phyloP scores from a whole-genome alignment of 768 basidiomycete genomes.

The Mrakia frigida region DNA sequence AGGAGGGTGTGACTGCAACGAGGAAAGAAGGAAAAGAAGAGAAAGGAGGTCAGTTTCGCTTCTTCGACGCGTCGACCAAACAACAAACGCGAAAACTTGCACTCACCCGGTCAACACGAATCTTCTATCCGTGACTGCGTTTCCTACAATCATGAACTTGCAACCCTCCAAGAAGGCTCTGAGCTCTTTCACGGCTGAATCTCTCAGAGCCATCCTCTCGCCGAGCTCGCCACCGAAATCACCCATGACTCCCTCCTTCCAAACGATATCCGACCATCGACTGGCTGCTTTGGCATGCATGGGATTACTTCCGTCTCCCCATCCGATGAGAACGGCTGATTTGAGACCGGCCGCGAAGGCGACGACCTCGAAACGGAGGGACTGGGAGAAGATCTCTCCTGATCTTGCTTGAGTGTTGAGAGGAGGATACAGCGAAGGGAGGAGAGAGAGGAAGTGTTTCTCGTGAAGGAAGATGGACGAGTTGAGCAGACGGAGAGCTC shows the following conservation, averaged over 20 bases:
- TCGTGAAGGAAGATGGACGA: conserved; percentile 18
- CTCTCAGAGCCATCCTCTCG: background rate
- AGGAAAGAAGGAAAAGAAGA: background rate
- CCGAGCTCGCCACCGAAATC: conserved; percentile 1
- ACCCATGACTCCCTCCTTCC: conserved; percentile 4
- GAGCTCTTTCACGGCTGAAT: background rate
- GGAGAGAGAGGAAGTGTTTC: conserved; percentile 5
- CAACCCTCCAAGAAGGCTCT: background rate
- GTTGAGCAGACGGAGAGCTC: conserved; percentile 12
- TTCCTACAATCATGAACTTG: background rate
- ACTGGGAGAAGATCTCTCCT: background rate
- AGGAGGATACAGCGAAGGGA: background rate
- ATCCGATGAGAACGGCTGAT: conserved; percentile 15
- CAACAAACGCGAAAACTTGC: background rate
- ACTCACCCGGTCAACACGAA: conserved; percentile 11
- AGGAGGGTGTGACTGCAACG: conserved; percentile 8
- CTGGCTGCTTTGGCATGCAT: background rate
- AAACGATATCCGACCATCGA: background rate
- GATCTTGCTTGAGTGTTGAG: background rate
- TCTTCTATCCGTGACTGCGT: background rate
- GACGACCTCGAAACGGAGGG: conserved; percentile 19
- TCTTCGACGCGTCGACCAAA: background rate
- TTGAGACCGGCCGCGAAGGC: conserved; percentile 10
- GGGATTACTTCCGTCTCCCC: background rate
- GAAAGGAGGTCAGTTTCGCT: background rate